phyloP scores from a whole-genome alignment of 2,329 filamentous ascomycete species.

The Penicillium aurantiogriseum region DNA sequence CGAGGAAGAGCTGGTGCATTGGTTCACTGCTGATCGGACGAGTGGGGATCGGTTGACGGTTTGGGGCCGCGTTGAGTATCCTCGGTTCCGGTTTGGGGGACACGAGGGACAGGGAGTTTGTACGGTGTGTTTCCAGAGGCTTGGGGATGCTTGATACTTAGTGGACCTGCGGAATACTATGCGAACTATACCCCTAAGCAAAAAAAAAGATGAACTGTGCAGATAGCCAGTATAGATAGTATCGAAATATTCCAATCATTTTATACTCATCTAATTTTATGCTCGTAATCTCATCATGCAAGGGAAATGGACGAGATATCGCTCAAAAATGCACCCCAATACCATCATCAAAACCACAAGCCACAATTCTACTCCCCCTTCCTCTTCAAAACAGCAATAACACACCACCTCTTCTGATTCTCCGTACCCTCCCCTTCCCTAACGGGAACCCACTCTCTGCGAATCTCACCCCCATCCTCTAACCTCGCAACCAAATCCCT shows the following conservation, averaged over 20 bases:
- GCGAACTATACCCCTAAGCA: not conserved
- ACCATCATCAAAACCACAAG: not conserved
- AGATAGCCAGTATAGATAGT: not conserved
- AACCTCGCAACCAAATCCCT: conserved; percentile 48
- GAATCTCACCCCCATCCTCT: conserved; percentile 45
- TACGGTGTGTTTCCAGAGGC: conserved; percentile 73
- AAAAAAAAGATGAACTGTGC: not conserved
- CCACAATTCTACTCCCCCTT: conserved; percentile 6
- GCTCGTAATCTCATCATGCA: not conserved
- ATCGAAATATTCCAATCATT: not conserved
- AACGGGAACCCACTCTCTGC: conserved; percentile 44
- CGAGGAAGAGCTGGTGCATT: conserved; percentile 74
- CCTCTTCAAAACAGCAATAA: conserved; percentile 48
- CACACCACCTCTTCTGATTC: conserved; percentile 58
- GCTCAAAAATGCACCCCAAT: not conserved
- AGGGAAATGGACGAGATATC: not conserved
- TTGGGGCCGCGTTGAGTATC: conserved; percentile 72
- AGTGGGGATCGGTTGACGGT: conserved; percentile 54
- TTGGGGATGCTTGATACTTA: conserved; percentile 11
- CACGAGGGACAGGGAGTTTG: conserved; percentile 85
- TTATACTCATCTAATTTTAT: not conserved
- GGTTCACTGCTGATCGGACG: conserved; percentile 62
- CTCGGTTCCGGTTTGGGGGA: conserved; percentile 84
- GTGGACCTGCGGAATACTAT: not conserved
- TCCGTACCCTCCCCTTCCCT: conserved; percentile 49